A percentile compares a stretch with the other conserved stretches of the same genome.
These are phyloP conservation scores for Zalaria obscura DNA, from an alignment of 2,329 filamentous ascomycete genomes.

Conservation along the genomic window DNA sequence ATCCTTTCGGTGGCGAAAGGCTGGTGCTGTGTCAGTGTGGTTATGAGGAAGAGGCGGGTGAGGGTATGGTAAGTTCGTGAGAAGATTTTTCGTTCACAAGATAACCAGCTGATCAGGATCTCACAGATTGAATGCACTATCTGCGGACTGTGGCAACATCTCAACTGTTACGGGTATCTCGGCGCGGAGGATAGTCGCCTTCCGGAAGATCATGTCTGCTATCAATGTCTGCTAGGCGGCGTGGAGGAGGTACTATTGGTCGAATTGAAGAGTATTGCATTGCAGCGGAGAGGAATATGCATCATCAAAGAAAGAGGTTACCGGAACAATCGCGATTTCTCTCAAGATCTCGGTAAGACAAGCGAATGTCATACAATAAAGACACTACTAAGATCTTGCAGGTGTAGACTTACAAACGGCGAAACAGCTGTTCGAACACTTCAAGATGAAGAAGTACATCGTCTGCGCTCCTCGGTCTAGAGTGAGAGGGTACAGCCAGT, in stretches of 20 bases:
- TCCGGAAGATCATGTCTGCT: slow-evolving; percentile 25
- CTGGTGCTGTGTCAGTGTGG: not conserved
- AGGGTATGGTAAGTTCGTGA: not conserved
- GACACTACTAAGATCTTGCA: not conserved
- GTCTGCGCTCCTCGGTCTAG: not conserved
- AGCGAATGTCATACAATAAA: too few relatives aligned
- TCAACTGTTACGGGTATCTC: slow-evolving; percentile 26
- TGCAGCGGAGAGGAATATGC: not conserved
- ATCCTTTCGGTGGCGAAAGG: not conserved
- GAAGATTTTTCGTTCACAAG: too few relatives aligned
- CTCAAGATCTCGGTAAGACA: not conserved
- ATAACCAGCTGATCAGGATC: not conserved
- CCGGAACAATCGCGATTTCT: not conserved
- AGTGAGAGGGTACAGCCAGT: not conserved
- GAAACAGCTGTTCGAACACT: not conserved
- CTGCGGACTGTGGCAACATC: slow-evolving; percentile 25
- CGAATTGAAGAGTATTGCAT: not conserved
- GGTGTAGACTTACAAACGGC: not conserved
- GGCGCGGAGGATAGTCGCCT: slow-evolving; percentile 16
- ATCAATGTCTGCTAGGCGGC: slow-evolving; percentile 22
- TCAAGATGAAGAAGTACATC: not conserved
- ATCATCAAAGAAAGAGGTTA: not conserved
- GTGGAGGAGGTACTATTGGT: slow-evolving; percentile 5
- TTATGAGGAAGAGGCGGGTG: not conserved
- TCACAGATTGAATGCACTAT: slow-evolving; percentile 24